Base-by-base conservation (phyloP, 108 stramenopile genomes). In the Pseudonitzschia delicatissima region DNA sequence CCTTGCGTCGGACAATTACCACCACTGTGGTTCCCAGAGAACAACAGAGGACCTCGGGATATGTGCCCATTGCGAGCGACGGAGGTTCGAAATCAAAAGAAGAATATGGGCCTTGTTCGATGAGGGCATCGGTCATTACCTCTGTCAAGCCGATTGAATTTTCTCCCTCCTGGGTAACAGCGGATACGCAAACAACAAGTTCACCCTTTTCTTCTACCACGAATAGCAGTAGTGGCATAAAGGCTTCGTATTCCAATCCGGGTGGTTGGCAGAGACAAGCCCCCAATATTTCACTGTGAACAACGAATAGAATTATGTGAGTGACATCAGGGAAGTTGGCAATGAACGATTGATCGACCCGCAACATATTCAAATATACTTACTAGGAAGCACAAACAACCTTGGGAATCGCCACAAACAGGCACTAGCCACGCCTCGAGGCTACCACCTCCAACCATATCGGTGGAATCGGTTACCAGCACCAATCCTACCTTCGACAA, bases 341-440 rank as follows among this genome's bases (percentile, higher is more conserved):
- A 7, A 1, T 23, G 5, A 34, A 62, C 40, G 20, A 62, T 29
- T 5, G 2, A 18, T 28, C 45, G 12, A 27, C 64, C 15, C n/a
- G 26, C 27, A 18, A 9, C 32, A 49, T 15, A 58, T 34, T 7
- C 57, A 40, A 37, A 44, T 11, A 15, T 13, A 73, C 71, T 62
- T 76, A 67, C 62, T 83, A 68, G 13, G 87, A 88, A 21, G 87
- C 67, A 47, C 81, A 86, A 29, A 88, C 47, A 1, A 69, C 82
- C n/a, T 45, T 67, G 73, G 25, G 87, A 85, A 65, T 85, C 86
- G 45, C 82, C 84, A 49, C 80, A 77, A 55, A 91, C 69, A 23
- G 87, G 79, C 47, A 94, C 79, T 26, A 91, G 73, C 82, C 87
- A 94, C 3, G 93, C 85, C 66, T 94, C 93, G 29, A 94, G 72